Evolutionary conservation across 2,329 filamentous ascomycete species (phyloP).

Genomic region (Colletotrichum godetiae): DNA sequence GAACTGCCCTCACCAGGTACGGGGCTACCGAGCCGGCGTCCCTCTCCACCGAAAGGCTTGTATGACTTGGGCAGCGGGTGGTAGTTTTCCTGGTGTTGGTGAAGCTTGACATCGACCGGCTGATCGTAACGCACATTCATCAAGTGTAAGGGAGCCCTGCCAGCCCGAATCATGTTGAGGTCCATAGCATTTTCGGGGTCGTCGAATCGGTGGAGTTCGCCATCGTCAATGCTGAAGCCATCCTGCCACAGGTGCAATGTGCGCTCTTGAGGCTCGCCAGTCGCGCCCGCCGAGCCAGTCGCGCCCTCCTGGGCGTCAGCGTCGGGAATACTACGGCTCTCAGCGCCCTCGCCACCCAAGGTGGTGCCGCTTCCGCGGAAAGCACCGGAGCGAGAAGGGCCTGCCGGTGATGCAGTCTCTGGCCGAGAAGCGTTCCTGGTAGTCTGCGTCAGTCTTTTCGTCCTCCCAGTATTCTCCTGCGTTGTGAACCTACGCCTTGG

Average conservation of each 20-base stretch:
- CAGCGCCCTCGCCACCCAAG: slow-evolving; percentile 80
- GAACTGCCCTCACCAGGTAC: slow-evolving; percentile 68
- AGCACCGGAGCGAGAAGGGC: slow-evolving; percentile 59
- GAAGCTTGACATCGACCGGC: slow-evolving; percentile 82
- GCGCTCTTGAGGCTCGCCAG: slow-evolving; percentile 69
- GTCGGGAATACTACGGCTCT: slow-evolving; percentile 76
- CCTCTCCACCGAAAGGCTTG: slow-evolving; percentile 78
- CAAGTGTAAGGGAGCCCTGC: slow-evolving; percentile 80
- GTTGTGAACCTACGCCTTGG: slow-evolving; percentile 63
- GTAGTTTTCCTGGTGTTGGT: slow-evolving; percentile 81
- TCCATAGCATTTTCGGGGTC: slow-evolving; percentile 80
- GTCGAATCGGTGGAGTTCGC: slow-evolving; percentile 80
- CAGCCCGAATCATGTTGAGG: slow-evolving; percentile 80
- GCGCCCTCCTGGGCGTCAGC: slow-evolving; percentile 53
- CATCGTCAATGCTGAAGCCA: slow-evolving; percentile 88
- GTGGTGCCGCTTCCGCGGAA: slow-evolving; percentile 81
- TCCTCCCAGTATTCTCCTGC: background rate
- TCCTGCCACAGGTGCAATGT: slow-evolving; percentile 84
- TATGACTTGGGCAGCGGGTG: slow-evolving; percentile 79
- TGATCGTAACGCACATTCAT: slow-evolving; percentile 82
- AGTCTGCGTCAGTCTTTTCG: background rate
- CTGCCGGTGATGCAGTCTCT: slow-evolving; percentile 61
- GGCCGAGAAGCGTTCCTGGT: slow-evolving; percentile 72
- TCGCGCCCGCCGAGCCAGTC: slow-evolving; percentile 44
- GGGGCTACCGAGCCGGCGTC: slow-evolving; percentile 80